Evolutionary conservation across 257 asterid species (phyloP).

Genomic region (Solanum sparsipilum): DNA sequence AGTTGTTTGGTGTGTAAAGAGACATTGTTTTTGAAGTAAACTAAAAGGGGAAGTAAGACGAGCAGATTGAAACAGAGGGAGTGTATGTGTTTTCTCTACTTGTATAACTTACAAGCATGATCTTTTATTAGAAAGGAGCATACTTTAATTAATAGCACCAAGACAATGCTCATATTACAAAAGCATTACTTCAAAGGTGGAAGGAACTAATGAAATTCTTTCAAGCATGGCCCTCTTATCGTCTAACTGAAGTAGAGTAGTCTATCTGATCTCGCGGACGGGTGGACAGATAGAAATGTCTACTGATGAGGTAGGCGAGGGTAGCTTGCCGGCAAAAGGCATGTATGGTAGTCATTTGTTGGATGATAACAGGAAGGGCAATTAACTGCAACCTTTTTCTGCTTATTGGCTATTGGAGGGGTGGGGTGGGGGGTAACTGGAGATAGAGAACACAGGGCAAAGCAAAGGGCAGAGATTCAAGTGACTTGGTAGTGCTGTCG

Average conservation of each 20-base stretch:
- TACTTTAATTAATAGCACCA: background rate
- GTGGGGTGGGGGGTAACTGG: background rate
- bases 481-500: background rate
- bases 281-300: background rate
- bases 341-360: background rate
- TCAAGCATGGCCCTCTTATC: background rate
- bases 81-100: background rate
- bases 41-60: background rate
- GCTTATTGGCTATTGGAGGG: background rate
- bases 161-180: background rate
- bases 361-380: background rate
- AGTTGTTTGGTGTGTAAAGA: background rate
- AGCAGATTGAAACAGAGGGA: background rate
- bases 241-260: background rate
- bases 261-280: background rate
- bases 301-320: background rate
- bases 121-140: background rate
- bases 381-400: background rate
- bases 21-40: background rate
- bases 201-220: background rate
- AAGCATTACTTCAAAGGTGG: background rate
- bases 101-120: background rate
- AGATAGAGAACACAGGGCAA: background rate
- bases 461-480: background rate
- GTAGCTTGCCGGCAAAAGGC: background rate